Evolutionary conservation across 176 grass and related monocot species (phyloP).

Genomic region (Aegilops speltoides): DNA sequence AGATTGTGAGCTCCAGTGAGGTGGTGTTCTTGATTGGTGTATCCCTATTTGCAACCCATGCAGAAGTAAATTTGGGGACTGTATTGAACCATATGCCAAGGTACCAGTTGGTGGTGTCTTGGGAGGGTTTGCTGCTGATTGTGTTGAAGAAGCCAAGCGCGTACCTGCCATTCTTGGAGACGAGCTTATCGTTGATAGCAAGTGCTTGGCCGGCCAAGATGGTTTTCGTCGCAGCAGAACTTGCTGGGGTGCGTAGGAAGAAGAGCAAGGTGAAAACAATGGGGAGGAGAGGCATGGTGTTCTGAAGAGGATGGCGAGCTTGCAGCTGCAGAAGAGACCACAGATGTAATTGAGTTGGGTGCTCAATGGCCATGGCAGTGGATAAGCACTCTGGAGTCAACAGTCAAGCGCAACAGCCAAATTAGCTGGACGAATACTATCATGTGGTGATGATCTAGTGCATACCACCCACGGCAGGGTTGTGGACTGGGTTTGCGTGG

Average conservation of each 20-base stretch:
- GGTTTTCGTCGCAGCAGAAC: too few relatives aligned
- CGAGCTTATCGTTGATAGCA: conserved; percentile 21
- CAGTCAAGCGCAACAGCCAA: not conserved
- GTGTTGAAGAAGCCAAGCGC: conserved; percentile 64
- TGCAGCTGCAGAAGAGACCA: not conserved
- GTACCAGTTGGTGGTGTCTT: not conserved
- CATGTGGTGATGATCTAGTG: not conserved
- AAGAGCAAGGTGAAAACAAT: not conserved
- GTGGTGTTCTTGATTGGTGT: not conserved
- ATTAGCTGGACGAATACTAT: too few relatives aligned
- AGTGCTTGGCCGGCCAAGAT: too few relatives aligned
- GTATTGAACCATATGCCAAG: not conserved
- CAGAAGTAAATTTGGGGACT: not conserved
- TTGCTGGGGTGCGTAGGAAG: too few relatives aligned
- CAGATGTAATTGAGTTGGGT: not conserved
- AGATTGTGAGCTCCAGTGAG: not conserved
- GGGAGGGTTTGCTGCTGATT: not conserved
- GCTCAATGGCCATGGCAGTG: not conserved
- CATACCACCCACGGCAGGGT: not conserved
- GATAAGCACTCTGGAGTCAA: not conserved
- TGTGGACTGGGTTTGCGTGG: not conserved
- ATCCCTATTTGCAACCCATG: not conserved
- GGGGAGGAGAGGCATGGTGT: not conserved
- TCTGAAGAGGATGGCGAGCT: not conserved
- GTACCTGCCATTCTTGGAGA: conserved; percentile 44